Evolutionary conservation across 306 rosid species (phyloP), one percentile per base, ranked within the genome.

Genomic region (Trichosanthes truncata): DNA sequence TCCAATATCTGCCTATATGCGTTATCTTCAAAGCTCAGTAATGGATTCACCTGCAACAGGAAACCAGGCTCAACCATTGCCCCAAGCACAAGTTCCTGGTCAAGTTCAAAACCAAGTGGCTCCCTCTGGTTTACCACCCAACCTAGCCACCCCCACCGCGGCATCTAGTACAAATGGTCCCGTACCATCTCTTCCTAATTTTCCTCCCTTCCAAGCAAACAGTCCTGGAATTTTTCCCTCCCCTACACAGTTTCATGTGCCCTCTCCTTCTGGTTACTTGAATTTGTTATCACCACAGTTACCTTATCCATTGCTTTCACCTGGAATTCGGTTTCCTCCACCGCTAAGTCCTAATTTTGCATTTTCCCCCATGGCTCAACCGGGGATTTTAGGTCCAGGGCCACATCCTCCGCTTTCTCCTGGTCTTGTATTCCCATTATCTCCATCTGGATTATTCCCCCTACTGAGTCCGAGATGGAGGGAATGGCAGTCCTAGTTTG

Each of bases 341-440:
- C 92, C 91, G 0, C 59, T 89, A 80, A 86, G 96, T 59, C 94
- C 98, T 26, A 91, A 90, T 86, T 94, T 92, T 79, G 84, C 88
- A n/a, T 90, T 92, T 84, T 88, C 93, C 73, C 88, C 90, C 51
- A 83, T 90, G 86, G 91, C 75, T 3, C 98, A 94, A 48, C 78
- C 96, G 0, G 94, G 98, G 86, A 84, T 92, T 83, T 88, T 94
- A 75, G 98, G 98, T 48, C 98, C 98, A 15, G 98, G 97, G 65
- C 97, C 98, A 71, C 94, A 87, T 66, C 95, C 85, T 67, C 98
- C 96, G 21, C 91, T 84, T 69, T 92, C 98, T 78, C 98, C 98
- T 0, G 98, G 98, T 61, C 75, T 89, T 79, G 18, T 75, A 46
- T 92, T 86, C 84, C 97, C 96, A 4, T 82, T 87, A 71, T 94